Evolutionary conservation across 495 filamentous ascomycete genomes (phyloP), one percentile per base, ranked within the genome.

Genomic region (Talaromyces ruber): DNA sequence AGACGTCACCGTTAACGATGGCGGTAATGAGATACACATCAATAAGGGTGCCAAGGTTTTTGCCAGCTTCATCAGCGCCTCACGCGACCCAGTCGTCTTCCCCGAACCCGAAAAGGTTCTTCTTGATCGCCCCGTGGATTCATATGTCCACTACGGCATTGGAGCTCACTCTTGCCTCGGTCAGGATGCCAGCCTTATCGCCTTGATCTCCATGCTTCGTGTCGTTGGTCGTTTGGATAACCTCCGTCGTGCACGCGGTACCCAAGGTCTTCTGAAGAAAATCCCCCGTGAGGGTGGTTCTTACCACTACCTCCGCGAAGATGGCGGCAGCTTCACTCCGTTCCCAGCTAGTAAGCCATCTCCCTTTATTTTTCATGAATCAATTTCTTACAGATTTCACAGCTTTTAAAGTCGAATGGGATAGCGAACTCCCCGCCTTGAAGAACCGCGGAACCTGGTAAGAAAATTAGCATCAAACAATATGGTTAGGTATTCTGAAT

Each of bases 241-340:
- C 39, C 71, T 94, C n/a, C 79, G 86, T n/a, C 81, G 86, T 60
- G 89, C 86, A 0, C 72, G 82, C 0, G 90, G 90, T 2, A 76
- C 79, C 1, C 83, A 88, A 73, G 91, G 91, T 1, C 71, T 86
- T 66, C 71, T 95, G 55, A 92, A 93, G 80, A 88, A 85, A 76
- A 77, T 93, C 11, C 73, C 76, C 0, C 79, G 77, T 43, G 76
- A 79, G 3, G 85, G 81, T 16, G 87, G 82, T 0, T 84, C 82
- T 68, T 83, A 82, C 26, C 70, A 85, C 26, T 95, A 92, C 65
- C 80, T 96, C 76, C 82, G 84, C 58, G 84, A 89, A 71, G 88
- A 95, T 66, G 83, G 86, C 73, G 86, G 86, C 26, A 79, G 80
- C 30, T 85, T 85, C 73, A 89, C 81, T 69, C 81, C 88, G 6